Base-by-base conservation (phyloP, 306 rosid genomes). In the Cicer arietinum region DNA sequence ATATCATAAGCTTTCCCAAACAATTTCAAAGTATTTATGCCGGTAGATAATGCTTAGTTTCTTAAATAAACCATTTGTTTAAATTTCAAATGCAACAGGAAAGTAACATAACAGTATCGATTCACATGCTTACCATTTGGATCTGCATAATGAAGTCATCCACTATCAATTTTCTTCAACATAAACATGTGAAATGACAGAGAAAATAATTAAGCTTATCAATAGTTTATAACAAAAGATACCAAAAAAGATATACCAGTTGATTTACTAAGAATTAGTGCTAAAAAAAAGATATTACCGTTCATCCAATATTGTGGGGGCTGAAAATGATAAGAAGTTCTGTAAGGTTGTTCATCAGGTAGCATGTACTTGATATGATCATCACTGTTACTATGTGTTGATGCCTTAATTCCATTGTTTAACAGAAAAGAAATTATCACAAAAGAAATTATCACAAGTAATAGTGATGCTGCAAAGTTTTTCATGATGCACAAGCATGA, bases 251-350 rank as follows among this genome's bases (percentile, higher is more conserved):
- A 18, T 45, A 14, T 10, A 61, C 35, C 47, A 58, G 16, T 11
- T 13, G 42, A 10, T 10, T 17, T 47, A 1, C 17, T 43, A 48
- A 48, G 9, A 30, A 47, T 17, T 7, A 25, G 10, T 50, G 47
- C 20, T 50, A 59, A 46, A 68, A 20, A 8, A n/a, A 22, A 7
- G 71, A 37, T 17, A 45, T 48, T 85, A 79, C 88, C 88, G 65
- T 82, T 85, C 79, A 85, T 79, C 88, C 88, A 85, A 76, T 85
- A 65, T 14, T 37, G 58, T 25, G 64, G 75, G 14, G 89, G 80
- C 67, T 82, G 86, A 77, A 85, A 82, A 74, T 85, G 89, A 54
- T 61, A 85, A 16, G 74, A 74, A 76, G 89, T 76, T 73, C 84
- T 45, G 37, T 73, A 82, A n/a, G 86, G 89, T 53, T 85, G 89